Evolutionary conservation across 192 early-diverging fungal genomes (phyloP).

Genomic region (Entophlyctis helioformis): DNA sequence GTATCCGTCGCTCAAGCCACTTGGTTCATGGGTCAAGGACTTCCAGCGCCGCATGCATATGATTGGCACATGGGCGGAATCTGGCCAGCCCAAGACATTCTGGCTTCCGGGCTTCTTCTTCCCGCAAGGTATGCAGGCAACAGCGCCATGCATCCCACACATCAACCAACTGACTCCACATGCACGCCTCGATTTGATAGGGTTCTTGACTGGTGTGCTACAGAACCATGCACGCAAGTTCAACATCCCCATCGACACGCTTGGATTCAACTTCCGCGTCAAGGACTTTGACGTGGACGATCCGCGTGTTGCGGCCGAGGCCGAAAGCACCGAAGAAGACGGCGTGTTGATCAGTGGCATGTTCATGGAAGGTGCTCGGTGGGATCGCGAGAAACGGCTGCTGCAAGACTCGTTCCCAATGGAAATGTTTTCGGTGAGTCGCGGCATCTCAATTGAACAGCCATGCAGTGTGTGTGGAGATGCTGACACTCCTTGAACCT

Average conservation of each 20-base stretch:
- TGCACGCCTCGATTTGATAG: conserved; percentile 5
- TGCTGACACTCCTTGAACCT: too few species aligned
- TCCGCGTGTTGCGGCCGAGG: conserved; percentile 3
- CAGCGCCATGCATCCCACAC: too few species aligned
- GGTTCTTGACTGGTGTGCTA: conserved; percentile 47
- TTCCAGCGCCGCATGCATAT: conserved; percentile 27
- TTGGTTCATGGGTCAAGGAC: conserved; percentile 48
- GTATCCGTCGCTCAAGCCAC: conserved; percentile 45
- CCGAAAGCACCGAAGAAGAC: conserved; percentile 16
- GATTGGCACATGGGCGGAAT: conserved; percentile 27
- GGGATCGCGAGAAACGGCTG: conserved; percentile 36
- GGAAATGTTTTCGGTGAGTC: conserved; percentile 52
- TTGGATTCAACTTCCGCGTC: conserved; percentile 36
- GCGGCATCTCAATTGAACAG: conserved; percentile 1
- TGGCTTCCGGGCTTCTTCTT: conserved; percentile 58
- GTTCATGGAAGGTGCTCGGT: conserved; percentile 47
- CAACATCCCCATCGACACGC: conserved; percentile 48
- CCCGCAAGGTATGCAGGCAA: conserved; percentile 46
- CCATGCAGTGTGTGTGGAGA: too few species aligned
- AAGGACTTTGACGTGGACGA: conserved; percentile 30
- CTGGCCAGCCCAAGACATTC: conserved; percentile 42
- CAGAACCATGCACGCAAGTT: conserved; percentile 48
- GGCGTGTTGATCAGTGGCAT: conserved; percentile 44
- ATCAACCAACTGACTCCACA: too few species aligned
- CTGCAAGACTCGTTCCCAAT: conserved; percentile 50